Evolutionary conservation across 805 yeast genomes (phyloP).

Genomic region (Vanderwaltozyma tropicalis): DNA sequence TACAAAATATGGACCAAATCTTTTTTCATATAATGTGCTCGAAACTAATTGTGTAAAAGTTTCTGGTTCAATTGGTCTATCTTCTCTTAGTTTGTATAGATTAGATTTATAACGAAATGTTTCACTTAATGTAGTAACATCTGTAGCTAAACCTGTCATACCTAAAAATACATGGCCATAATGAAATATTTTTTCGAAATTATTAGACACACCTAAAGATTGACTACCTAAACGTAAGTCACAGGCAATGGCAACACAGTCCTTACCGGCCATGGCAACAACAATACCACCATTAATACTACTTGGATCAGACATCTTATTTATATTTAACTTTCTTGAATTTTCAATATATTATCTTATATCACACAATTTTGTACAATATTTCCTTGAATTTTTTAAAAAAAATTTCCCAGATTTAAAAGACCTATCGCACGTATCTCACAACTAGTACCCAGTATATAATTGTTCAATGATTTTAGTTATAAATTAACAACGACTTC

Average conservation of each 20-base stretch:
- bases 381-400: too few relatives aligned
- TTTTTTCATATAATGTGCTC: slow-evolving; percentile 75
- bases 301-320: slow-evolving; percentile 63
- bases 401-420: too few relatives aligned
- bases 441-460: too few relatives aligned
- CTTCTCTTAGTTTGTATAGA: slow-evolving; percentile 82
- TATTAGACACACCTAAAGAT: slow-evolving; percentile 82
- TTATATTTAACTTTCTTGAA: background rate
- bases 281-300: slow-evolving; percentile 88
- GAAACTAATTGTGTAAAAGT: slow-evolving; percentile 89
- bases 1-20: slow-evolving; percentile 94
- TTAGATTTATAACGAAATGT: slow-evolving; percentile 77
- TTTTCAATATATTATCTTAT: too few relatives aligned
- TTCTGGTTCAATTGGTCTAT: slow-evolving; percentile 83
- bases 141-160: slow-evolving; percentile 90
- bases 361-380: too few relatives aligned
- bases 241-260: slow-evolving; percentile 94
- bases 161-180: slow-evolving; percentile 83
- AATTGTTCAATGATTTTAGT: too few relatives aligned
- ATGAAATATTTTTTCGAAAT: slow-evolving; percentile 85
- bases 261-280: slow-evolving; percentile 97
- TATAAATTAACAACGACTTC: too few relatives aligned
- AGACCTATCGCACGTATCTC: too few relatives aligned
- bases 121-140: slow-evolving; percentile 77
- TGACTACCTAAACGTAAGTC: slow-evolving; percentile 92